A percentile compares a stretch with the other conserved stretches of the same genome.
Evolutionary conservation across 371 early-diverging fungal species (phyloP).

Genomic region (Blakeslea trispora): DNA sequence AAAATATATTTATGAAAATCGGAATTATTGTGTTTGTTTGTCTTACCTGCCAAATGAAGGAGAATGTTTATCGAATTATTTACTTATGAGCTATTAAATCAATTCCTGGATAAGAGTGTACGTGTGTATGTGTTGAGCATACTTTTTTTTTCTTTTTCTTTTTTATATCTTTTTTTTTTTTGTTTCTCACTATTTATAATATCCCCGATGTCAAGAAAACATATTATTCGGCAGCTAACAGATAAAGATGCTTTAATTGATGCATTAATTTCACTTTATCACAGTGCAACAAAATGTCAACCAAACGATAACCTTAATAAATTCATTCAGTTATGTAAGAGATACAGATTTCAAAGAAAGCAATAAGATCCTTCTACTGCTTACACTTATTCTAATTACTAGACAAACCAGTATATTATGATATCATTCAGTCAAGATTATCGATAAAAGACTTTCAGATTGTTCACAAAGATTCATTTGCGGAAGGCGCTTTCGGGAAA

Average conservation of each 20-base stretch:
- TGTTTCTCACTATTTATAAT: conserved; percentile 4
- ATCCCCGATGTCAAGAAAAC: conserved; percentile 12
- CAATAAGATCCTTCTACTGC: no score
- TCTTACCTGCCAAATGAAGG: conserved; percentile 22
- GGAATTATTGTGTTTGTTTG: conserved; percentile 13
- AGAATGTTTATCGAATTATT: conserved; percentile 19
- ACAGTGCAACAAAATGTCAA: conserved; percentile 13
- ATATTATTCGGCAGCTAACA: conserved; percentile 19
- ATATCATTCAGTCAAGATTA: conserved; percentile 13
- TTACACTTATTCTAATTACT: not conserved
- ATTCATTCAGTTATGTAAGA: conserved; percentile 24
- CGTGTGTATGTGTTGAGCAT: not conserved
- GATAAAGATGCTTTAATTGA: conserved; percentile 24
- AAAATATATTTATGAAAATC: not conserved
- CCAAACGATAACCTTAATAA: conserved; percentile 11
- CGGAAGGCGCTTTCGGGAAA: conserved; percentile 29
- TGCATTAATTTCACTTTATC: conserved; percentile 22
- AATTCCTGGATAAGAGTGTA: not conserved
- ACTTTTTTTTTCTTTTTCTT: conserved; percentile 8
- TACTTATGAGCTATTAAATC: not conserved
- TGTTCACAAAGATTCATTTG: conserved; percentile 22
- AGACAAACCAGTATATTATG: conserved; percentile 27
- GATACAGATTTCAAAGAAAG: no score
- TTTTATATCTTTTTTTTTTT: conserved; percentile 4
- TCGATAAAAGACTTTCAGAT: conserved; percentile 27